Evolutionary conservation across 805 yeast genomes (phyloP).

Genomic region (Lachancea sp.): DNA sequence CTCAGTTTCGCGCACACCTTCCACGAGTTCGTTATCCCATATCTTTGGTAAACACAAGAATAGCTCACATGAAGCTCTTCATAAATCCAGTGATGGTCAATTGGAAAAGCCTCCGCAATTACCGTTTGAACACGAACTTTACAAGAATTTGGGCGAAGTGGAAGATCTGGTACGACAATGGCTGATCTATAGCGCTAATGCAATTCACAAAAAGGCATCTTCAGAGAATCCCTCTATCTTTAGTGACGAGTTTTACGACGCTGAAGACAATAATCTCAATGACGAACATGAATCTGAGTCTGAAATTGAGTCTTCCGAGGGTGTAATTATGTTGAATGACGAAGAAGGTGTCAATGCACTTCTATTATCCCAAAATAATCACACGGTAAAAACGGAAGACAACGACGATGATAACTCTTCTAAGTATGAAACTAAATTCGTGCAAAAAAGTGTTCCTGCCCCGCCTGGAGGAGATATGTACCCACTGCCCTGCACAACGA

Average conservation of each 20-base stretch:
- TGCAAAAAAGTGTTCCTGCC: conserved; percentile 6
- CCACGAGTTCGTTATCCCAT: conserved; percentile 9
- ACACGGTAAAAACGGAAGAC: conserved; percentile 3
- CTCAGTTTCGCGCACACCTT: conserved; percentile 10
- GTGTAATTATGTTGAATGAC: conserved; percentile 50
- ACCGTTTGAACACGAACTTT: conserved; percentile 22
- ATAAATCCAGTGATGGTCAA: neutral
- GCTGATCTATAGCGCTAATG: conserved; percentile 2
- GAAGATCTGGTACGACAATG: conserved; percentile 18
- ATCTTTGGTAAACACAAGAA: conserved; percentile 7
- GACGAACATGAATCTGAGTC: neutral
- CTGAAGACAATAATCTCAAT: conserved; percentile 44
- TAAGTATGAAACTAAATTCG: conserved; percentile 5
- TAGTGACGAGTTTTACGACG: conserved; percentile 57
- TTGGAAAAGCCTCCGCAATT: neutral
- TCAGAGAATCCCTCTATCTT: conserved; percentile 23
- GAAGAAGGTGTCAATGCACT: conserved; percentile 21
- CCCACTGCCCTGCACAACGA: conserved; percentile 53
- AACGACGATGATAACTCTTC: conserved; percentile 8
- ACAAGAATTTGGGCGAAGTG: conserved; percentile 20
- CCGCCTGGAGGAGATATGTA: conserved; percentile 38
- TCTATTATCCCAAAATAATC: conserved; percentile 1
- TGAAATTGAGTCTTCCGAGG: conserved; percentile 25
- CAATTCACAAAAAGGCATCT: conserved; percentile 1
- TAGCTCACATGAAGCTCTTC: conserved; percentile 6